Conservation (phyloP, 2,329 filamentous ascomycete genomes). For the Penicillium janthinellum region DNA sequence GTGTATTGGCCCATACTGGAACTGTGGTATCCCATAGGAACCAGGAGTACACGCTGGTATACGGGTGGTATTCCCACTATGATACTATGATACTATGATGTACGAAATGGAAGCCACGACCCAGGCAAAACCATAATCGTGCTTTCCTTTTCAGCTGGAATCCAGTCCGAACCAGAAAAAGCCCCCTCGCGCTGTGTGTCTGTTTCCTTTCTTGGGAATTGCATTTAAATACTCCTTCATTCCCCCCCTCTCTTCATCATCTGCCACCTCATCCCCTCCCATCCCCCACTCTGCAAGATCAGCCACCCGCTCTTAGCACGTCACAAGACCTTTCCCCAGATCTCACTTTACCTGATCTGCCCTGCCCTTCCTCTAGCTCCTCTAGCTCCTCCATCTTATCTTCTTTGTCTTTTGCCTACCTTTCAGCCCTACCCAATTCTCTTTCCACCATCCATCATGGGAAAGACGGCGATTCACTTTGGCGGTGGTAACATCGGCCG, state of each 20-base stretch:
- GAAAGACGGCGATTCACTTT: slow-evolving; percentile 77
- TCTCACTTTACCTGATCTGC: neutral
- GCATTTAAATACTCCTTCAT: slow-evolving; percentile 5
- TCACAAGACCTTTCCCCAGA: slow-evolving; percentile 13
- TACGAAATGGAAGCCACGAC: neutral
- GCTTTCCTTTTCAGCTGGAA: slow-evolving; percentile 3
- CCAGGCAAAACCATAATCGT: slow-evolving; percentile 10
- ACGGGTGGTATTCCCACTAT: neutral
- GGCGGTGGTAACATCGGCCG: slow-evolving; percentile 85
- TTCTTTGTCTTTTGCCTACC: slow-evolving; percentile 1
- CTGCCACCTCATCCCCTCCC: neutral
- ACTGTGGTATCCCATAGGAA: too few relatives aligned
- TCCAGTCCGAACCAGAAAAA: neutral
- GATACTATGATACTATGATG: neutral
- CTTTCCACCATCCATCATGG: slow-evolving; percentile 33
- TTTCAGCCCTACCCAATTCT: neutral
- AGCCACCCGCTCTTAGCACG: slow-evolving; percentile 15
- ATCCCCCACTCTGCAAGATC: slow-evolving; percentile 7
- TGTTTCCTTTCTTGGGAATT: neutral
- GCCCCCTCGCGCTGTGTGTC: neutral
- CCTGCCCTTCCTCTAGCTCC: neutral
- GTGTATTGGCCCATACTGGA: neutral
- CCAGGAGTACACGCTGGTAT: neutral
- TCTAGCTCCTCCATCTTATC: neutral
- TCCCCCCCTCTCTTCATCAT: slow-evolving; percentile 11